Percentiles rank a stretch among this genome's conserved stretches.
Conservation (phyloP, 257 asterid genomes). For the Striga asiatica region DNA sequence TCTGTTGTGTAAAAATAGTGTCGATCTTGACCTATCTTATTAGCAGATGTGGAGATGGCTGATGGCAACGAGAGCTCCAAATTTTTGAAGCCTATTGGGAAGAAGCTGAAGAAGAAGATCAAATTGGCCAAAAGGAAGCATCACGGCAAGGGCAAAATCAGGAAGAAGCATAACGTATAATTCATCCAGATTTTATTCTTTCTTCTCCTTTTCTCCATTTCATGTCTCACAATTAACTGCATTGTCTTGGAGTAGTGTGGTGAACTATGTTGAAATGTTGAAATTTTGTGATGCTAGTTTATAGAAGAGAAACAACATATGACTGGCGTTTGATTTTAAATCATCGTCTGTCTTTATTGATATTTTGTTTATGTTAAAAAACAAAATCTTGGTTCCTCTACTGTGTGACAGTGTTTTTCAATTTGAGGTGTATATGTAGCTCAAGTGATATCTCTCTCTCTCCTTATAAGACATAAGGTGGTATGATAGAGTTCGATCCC, state of each 20-base stretch:
- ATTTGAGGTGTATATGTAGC: no score
- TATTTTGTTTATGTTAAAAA: no score
- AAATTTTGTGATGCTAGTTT: background rate
- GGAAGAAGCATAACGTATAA: conserved; percentile 45
- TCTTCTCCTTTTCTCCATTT: background rate
- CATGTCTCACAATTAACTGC: background rate
- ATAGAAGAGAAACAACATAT: background rate
- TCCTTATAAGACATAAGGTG: no score
- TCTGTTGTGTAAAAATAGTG: background rate
- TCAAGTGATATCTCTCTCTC: no score
- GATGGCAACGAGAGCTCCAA: conserved; percentile 24
- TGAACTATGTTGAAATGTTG: background rate
- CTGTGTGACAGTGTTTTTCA: no score
- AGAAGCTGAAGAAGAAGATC: conserved; percentile 77
- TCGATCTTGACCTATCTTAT: conserved; percentile 10
- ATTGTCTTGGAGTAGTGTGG: background rate
- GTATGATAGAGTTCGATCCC: no score
- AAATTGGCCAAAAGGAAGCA: conserved; percentile 52
- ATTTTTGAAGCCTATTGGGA: conserved; percentile 65
- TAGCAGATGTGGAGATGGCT: conserved; percentile 56
- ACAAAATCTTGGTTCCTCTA: no score
- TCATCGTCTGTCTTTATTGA: no score
- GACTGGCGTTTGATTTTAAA: background rate
- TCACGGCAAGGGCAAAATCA: conserved; percentile 69
- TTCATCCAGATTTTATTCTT: background rate